Evolutionary conservation across 2,329 filamentous ascomycete species (phyloP).

Genomic region (Capronia coronata): DNA sequence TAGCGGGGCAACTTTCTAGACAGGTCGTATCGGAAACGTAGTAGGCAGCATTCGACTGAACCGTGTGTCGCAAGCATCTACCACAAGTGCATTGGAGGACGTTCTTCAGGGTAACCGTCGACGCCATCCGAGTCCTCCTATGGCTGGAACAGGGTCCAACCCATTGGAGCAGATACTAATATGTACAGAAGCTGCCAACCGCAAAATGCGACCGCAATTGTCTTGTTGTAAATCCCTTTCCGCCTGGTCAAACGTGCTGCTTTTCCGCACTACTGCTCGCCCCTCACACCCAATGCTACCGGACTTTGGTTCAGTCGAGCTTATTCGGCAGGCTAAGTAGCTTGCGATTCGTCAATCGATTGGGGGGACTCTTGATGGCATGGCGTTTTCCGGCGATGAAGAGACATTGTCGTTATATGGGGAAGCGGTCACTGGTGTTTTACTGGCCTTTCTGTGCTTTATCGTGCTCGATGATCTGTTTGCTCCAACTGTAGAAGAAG

Average conservation of each 20-base stretch:
- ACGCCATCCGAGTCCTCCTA: too few species aligned
- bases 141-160: too few species aligned
- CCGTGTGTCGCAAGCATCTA: neutral
- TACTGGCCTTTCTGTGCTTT: conserved; percentile 39
- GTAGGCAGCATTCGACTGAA: neutral
- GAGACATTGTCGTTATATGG: neutral
- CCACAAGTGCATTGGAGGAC: too few species aligned
- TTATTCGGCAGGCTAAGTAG: neutral
- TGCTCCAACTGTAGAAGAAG: conserved; percentile 55
- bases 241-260: too few species aligned
- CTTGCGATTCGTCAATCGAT: neutral
- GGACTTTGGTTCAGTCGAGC: neutral
- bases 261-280: too few species aligned
- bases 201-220: too few species aligned
- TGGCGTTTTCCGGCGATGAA: neutral
- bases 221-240: too few species aligned
- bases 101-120: too few species aligned
- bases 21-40: neutral
- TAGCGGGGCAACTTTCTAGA: conserved; percentile 5
- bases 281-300: too few species aligned
- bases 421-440: neutral
- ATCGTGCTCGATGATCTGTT: conserved; percentile 64
- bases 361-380: neutral
- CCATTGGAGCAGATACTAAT: too few species aligned
- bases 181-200: too few species aligned